Conservation (phyloP, 2,329 filamentous ascomycete species). For the Colletotrichum tropicale region DNA sequence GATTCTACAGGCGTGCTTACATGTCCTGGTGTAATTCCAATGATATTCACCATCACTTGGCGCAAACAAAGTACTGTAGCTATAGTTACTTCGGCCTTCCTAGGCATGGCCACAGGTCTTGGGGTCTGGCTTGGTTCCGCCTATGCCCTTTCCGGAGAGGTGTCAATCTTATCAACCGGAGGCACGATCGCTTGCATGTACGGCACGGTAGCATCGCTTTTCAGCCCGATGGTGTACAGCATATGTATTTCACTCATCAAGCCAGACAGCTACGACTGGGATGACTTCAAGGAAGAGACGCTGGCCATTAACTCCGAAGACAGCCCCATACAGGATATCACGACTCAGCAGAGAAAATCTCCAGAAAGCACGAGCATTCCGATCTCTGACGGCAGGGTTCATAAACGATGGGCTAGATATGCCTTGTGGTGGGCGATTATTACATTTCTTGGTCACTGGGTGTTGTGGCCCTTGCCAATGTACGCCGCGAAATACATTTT, state of each 20-base stretch:
- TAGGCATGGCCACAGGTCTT: conserved; percentile 55
- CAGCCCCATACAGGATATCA: not conserved
- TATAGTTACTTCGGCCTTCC: conserved; percentile 52
- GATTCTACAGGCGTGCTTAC: not conserved
- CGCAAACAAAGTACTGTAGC: conserved; percentile 49
- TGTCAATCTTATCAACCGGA: conserved; percentile 53
- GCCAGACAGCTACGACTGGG: conserved; percentile 46
- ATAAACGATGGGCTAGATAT: conserved; percentile 51
- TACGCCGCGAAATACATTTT: conserved; percentile 57
- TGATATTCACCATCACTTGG: not conserved
- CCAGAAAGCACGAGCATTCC: not conserved
- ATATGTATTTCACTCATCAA: conserved; percentile 48
- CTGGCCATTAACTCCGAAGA: conserved; percentile 36
- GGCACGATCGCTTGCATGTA: conserved; percentile 55
- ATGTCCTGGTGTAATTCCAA: not conserved
- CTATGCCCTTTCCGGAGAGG: conserved; percentile 46
- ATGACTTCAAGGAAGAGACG: conserved; percentile 42
- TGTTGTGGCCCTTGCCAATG: conserved; percentile 60
- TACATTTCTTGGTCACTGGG: conserved; percentile 58
- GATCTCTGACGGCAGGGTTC: conserved; percentile 22
- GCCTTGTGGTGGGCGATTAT: conserved; percentile 50
- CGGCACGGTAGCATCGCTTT: conserved; percentile 53
- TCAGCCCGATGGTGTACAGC: conserved; percentile 47
- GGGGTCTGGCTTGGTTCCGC: conserved; percentile 58
- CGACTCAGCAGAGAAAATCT: not conserved